A percentile compares a stretch with the other conserved stretches of the same genome.
Evolutionary conservation across 2,329 filamentous ascomycete species (phyloP).

Genomic region (Blastomyces percursus): DNA sequence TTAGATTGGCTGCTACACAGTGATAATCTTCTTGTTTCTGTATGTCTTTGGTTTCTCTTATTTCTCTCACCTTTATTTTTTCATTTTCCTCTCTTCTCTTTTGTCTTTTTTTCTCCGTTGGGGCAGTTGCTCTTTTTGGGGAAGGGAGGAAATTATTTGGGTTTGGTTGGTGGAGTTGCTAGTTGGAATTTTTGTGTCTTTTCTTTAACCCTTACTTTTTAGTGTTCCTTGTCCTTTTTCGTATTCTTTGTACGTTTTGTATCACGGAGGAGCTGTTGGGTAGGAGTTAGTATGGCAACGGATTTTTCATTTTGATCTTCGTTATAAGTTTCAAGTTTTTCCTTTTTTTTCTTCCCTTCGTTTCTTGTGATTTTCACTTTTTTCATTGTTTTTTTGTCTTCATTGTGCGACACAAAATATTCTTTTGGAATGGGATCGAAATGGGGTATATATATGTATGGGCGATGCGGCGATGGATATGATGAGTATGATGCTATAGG

Average conservation of each 20-base stretch:
- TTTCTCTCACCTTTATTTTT: not conserved
- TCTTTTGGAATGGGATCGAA: not conserved
- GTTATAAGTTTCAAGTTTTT: not conserved
- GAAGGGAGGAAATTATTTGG: not conserved
- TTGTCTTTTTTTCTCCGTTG: not conserved
- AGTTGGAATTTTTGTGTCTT: not conserved
- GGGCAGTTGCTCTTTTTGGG: not conserved
- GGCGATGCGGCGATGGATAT: not conserved
- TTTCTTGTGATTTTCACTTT: not conserved
- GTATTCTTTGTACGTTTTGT: not conserved
- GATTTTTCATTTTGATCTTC: not conserved
- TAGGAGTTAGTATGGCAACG: not conserved
- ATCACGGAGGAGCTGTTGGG: not conserved
- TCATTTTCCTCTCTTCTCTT: not conserved
- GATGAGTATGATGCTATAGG: too few species aligned
- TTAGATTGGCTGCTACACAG: constrained; percentile 5
- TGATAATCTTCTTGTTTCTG: not conserved
- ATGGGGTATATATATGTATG: not conserved
- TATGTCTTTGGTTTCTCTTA: not conserved
- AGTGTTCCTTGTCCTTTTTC: not conserved
- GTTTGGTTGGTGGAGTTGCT: not conserved
- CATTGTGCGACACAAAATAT: not conserved
- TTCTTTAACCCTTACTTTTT: not conserved
- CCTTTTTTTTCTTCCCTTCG: not conserved
- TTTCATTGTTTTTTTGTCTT: not conserved